phyloP scores from a whole-genome alignment of 768 basidiomycete genomes.

The Boletales sp. region DNA sequence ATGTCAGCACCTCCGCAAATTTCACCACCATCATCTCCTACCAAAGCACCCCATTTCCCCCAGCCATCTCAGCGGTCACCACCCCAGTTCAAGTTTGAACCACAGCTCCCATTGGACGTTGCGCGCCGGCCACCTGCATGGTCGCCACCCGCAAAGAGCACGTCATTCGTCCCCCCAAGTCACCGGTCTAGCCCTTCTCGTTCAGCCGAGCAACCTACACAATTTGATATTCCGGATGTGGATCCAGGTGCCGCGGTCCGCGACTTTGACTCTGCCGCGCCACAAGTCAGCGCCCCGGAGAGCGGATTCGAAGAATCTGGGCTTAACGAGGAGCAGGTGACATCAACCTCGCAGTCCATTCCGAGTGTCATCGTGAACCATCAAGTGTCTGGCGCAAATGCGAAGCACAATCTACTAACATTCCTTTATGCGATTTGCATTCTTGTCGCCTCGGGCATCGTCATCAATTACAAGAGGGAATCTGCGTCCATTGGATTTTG shows the following conservation, averaged over 20 bases:
- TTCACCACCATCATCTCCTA: constrained; percentile 41
- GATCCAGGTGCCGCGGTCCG: neutral
- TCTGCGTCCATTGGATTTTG: constrained; percentile 77
- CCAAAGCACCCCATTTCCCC: constrained; percentile 24
- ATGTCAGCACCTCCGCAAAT: constrained; percentile 66
- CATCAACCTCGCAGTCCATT: constrained; percentile 37
- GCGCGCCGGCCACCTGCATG: constrained; percentile 28
- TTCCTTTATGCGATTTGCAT: constrained; percentile 39
- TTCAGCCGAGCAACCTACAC: constrained; percentile 9
- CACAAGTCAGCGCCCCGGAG: constrained; percentile 19
- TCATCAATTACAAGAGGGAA: constrained; percentile 57
- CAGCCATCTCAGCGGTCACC: constrained; percentile 36
- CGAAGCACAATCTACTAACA: constrained; percentile 35
- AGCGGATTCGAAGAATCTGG: constrained; percentile 14
- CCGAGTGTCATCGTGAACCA: constrained; percentile 30
- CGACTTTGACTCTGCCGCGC: neutral
- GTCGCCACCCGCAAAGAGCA: constrained; percentile 13
- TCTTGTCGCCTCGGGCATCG: constrained; percentile 30
- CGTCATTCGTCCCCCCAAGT: constrained; percentile 11
- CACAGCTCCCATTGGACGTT: constrained; percentile 42
- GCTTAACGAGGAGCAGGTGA: constrained; percentile 25
- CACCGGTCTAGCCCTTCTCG: constrained; percentile 18
- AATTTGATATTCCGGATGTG: constrained; percentile 2
- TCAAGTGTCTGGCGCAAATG: constrained; percentile 11
- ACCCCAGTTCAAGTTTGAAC: constrained; percentile 55